These are phyloP conservation scores for Hansfordia pulvinata DNA, from an alignment of 2,329 filamentous ascomycete species.

Conservation along the genomic window DNA sequence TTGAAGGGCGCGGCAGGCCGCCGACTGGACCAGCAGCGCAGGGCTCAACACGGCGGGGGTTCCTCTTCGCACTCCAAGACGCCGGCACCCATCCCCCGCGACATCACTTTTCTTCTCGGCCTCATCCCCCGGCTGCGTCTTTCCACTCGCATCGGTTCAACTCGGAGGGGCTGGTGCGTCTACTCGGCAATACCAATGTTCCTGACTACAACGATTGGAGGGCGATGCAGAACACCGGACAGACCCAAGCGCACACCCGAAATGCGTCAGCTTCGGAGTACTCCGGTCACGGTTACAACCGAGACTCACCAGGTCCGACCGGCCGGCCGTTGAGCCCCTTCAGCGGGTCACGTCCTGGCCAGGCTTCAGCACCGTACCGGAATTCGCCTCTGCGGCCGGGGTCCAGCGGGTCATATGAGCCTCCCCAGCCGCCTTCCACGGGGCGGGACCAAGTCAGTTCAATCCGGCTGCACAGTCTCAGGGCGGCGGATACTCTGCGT, in stretches of 20 bases:
- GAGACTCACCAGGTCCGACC: constrained; percentile 13
- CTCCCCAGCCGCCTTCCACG: constrained; percentile 19
- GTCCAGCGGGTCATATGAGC: constrained; percentile 27
- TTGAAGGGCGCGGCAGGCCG: constrained; percentile 83
- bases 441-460: constrained; percentile 10
- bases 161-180: constrained; percentile 54
- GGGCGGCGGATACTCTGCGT: constrained; percentile 10
- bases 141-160: constrained; percentile 63
- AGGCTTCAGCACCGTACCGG: constrained; percentile 29
- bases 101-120: constrained; percentile 50
- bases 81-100: constrained; percentile 59
- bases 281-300: constrained; percentile 12
- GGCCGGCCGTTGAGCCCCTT: constrained; percentile 34
- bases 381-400: constrained; percentile 38
- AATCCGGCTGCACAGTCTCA: constrained; percentile 12
- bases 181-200: constrained; percentile 56
- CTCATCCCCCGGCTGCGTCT: constrained; percentile 61
- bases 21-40: constrained; percentile 65
- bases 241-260: constrained; percentile 20
- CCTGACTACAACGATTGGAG: constrained; percentile 48
- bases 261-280: constrained; percentile 31
- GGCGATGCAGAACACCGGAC: constrained; percentile 16
- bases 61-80: constrained; percentile 17
- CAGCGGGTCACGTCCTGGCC: constrained; percentile 20
- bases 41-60: constrained; percentile 36